phyloP scores from a whole-genome alignment of 306 rosid species.

The Lagenaria siceraria region DNA sequence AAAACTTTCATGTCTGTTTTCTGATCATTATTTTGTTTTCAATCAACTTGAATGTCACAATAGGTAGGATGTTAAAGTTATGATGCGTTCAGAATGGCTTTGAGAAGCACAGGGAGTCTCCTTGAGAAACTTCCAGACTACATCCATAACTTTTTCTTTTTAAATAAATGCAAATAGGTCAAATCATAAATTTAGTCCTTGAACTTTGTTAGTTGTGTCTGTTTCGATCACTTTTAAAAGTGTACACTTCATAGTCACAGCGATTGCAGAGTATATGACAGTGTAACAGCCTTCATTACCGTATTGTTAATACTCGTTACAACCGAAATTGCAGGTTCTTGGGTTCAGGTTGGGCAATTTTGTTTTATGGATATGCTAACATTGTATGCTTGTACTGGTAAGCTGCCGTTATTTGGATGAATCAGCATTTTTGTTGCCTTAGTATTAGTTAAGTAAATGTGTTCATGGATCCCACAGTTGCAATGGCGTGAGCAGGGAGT shows the following conservation, averaged over 20 bases:
- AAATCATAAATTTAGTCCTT: not conserved
- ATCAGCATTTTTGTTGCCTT: not conserved
- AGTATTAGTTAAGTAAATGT: not conserved
- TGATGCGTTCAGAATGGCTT: not conserved
- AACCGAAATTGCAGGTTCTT: constrained; percentile 46
- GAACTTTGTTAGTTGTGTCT: not conserved
- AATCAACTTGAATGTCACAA: not conserved
- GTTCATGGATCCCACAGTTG: not conserved
- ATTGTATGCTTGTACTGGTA: constrained; percentile 66
- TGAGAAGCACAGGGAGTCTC: not conserved
- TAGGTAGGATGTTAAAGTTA: not conserved
- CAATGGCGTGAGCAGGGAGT: not conserved
- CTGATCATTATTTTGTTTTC: not conserved
- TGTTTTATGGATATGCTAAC: constrained; percentile 87
- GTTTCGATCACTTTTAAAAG: not conserved
- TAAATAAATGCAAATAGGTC: not conserved
- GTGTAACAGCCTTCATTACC: not conserved
- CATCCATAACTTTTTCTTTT: not conserved
- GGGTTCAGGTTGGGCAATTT: constrained; percentile 75
- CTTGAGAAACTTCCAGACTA: not conserved
- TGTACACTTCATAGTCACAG: not conserved
- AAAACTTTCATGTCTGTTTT: not conserved
- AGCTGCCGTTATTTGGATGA: constrained; percentile 15
- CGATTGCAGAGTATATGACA: not conserved
- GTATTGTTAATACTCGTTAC: not conserved